These are phyloP conservation scores for Penicillium capsulatum DNA, from an alignment of 2,329 filamentous ascomycete genomes.

Conservation along the genomic window DNA sequence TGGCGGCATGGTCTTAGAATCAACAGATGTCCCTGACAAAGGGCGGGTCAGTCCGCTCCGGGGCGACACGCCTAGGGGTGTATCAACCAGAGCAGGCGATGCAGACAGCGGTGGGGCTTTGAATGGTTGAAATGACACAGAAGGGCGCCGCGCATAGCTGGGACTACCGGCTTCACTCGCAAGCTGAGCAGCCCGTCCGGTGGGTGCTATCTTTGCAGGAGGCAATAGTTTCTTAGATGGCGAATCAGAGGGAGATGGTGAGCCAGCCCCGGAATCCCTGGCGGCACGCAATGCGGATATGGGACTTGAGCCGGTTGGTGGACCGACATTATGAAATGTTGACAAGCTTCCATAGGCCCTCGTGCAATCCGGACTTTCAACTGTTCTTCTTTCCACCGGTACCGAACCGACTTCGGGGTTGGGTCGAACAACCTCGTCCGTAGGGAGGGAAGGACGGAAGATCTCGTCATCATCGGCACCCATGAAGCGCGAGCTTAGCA, in stretches of 20 bases:
- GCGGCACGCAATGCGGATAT: conserved; percentile 76
- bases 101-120: conserved; percentile 93
- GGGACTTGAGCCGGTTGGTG: conserved; percentile 73
- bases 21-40: conserved; percentile 36
- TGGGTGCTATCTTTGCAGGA: conserved; percentile 28
- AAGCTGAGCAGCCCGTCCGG: conserved; percentile 32
- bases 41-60: conserved; percentile 45
- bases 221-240: conserved; percentile 50
- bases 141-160: conserved; percentile 63
- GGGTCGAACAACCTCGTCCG: conserved; percentile 40
- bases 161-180: conserved; percentile 47
- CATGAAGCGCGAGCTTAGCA: conserved; percentile 90
- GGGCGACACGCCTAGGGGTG: conserved; percentile 50
- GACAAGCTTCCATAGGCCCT: conserved; percentile 87
- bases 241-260: conserved; percentile 49
- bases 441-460: conserved; percentile 72
- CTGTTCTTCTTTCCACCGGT: conserved; percentile 55
- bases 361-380: conserved; percentile 57
- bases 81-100: conserved; percentile 62
- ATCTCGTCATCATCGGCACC: conserved; percentile 85
- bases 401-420: conserved; percentile 67
- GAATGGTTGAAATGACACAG: conserved; percentile 90
- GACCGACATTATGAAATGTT: conserved; percentile 77
- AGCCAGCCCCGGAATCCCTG: conserved; percentile 49
- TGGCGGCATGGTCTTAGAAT: conserved; percentile 39